Conservation (phyloP, 257 asterid genomes). For the Ilex aquifolium region DNA sequence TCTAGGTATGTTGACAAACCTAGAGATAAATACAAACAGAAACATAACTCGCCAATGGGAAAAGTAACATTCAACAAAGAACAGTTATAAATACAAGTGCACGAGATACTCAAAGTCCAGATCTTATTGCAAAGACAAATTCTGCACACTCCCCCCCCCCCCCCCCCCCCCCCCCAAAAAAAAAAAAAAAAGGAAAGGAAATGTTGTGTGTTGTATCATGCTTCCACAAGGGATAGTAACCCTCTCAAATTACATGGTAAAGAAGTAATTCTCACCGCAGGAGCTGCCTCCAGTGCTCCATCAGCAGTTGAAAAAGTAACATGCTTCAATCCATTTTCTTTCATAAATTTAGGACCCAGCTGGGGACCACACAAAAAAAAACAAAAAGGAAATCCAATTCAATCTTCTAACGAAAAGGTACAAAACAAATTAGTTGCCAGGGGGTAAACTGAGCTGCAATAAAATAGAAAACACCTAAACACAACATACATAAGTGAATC, state of each 20-base stretch:
- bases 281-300: conserved; percentile 99
- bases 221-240: neutral
- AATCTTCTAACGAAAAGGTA: conserved; percentile 1
- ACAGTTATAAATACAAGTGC: too few relatives aligned
- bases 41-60: too few relatives aligned
- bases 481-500: conserved; percentile 74
- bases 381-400: conserved; percentile 5
- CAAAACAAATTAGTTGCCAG: neutral
- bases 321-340: conserved; percentile 66
- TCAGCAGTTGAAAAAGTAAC: conserved; percentile 91
- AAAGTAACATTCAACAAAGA: too few relatives aligned
- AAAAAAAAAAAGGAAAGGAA: too few relatives aligned
- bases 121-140: too few relatives aligned
- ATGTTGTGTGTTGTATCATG: too few relatives aligned
- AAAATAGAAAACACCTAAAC: neutral
- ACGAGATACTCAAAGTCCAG: too few relatives aligned
- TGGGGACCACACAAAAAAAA: conserved; percentile 30
- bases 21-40: too few relatives aligned
- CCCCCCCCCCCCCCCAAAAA: too few relatives aligned
- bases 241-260: neutral
- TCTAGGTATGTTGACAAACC: too few relatives aligned
- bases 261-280: conserved; percentile 54
- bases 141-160: too few relatives aligned
- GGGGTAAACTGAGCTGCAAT: conserved; percentile 5
- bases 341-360: conserved; percentile 91